phyloP scores from a whole-genome alignment of 805 yeast genomes.

The Ascoidea asiatica region DNA sequence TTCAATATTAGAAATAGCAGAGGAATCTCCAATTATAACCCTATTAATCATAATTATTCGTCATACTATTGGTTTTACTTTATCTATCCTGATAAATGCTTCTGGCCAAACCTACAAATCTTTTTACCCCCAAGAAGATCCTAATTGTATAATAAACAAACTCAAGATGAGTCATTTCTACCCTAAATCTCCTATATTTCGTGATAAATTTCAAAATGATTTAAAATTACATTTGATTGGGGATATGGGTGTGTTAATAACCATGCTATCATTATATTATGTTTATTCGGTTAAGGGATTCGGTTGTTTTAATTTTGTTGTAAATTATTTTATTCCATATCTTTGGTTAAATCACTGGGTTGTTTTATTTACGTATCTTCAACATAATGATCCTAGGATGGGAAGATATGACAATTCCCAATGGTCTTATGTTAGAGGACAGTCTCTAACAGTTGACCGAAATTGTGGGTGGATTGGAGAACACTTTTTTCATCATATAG shows the following conservation, averaged over 20 bases:
- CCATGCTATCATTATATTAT: conserved; percentile 14
- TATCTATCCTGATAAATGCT: conserved; percentile 36
- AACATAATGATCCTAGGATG: conserved; percentile 45
- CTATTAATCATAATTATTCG: conserved; percentile 31
- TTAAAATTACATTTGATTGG: conserved; percentile 43
- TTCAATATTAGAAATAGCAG: conserved; percentile 29
- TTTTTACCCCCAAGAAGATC: conserved; percentile 3
- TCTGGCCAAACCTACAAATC: conserved; percentile 30
- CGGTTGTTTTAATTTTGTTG: conserved; percentile 35
- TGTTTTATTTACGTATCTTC: conserved; percentile 47
- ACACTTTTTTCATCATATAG: conserved; percentile 41
- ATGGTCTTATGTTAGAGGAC: conserved; percentile 56
- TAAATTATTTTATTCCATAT: conserved; percentile 48
- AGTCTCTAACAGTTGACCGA: conserved; percentile 52
- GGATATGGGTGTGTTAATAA: conserved; percentile 27
- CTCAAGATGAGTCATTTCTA: conserved; percentile 36
- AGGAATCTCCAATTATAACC: conserved; percentile 40
- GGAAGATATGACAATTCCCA: conserved; percentile 43
- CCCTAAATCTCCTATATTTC: conserved; percentile 42
- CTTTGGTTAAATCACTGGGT: conserved; percentile 51
- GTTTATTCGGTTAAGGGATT: conserved; percentile 35
- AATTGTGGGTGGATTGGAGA: conserved; percentile 45
- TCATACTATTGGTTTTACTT: conserved; percentile 42
- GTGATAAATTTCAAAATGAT: conserved; percentile 38
- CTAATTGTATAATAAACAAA: conserved; percentile 25